These are phyloP conservation scores for Alternaria dauci DNA, from an alignment of 2,329 filamentous ascomycete genomes.

Conservation along the genomic window DNA sequence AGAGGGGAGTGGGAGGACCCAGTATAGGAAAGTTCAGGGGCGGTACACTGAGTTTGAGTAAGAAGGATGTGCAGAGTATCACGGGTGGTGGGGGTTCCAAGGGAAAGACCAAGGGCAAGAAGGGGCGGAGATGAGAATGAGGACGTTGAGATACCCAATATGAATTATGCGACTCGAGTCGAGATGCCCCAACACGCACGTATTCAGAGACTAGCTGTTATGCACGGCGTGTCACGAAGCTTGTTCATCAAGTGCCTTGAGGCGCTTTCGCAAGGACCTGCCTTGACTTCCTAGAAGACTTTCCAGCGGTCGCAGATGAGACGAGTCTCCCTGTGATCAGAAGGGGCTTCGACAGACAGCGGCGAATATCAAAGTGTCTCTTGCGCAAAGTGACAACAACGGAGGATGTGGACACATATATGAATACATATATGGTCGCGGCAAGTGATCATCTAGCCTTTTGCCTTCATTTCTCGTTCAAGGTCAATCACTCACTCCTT, in stretches of 20 bases:
- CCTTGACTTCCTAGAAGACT: not conserved
- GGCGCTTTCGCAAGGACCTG: not conserved
- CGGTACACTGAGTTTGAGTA: constrained; percentile 80
- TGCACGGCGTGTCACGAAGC: not conserved
- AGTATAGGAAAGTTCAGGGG: constrained; percentile 81
- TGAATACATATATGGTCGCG: no score
- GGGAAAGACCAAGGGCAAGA: constrained; percentile 20
- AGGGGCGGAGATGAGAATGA: constrained; percentile 8
- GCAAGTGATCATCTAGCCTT: not conserved
- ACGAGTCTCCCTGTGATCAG: not conserved
- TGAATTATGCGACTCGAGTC: not conserved
- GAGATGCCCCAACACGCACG: not conserved
- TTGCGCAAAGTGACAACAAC: no score
- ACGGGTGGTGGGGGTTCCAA: constrained; percentile 59
- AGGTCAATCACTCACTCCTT: not conserved
- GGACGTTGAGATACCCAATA: not conserved
- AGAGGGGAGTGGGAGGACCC: constrained; percentile 75
- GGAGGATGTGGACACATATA: no score
- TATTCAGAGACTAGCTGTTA: not conserved
- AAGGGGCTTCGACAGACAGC: not conserved
- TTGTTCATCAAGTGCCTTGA: not conserved
- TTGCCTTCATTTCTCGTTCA: not conserved
- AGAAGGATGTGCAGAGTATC: constrained; percentile 77
- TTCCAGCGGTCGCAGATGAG: not conserved
- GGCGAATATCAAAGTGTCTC: not conserved